Conservation (phyloP, 495 filamentous ascomycete genomes). For the Tuber brumale region DNA sequence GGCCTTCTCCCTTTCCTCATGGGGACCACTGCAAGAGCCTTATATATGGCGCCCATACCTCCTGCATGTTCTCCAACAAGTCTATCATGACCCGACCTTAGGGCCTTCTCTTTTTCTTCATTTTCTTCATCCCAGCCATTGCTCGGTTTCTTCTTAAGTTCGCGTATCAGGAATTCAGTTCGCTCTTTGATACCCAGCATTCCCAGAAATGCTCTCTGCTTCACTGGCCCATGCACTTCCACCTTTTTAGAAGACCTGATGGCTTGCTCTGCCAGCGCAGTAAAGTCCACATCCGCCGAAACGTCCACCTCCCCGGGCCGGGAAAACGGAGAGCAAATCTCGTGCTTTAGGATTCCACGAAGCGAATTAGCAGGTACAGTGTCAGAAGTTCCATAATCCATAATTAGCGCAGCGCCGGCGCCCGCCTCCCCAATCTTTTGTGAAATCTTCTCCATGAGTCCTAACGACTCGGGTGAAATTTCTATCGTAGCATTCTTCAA, state of each 20-base stretch:
- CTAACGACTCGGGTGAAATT: conserved; percentile 74
- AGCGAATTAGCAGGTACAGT: conserved; percentile 80
- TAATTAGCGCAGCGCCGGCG: conserved; percentile 78
- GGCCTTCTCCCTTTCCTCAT: conserved; percentile 69
- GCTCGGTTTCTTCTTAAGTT: conserved; percentile 35
- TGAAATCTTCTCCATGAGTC: conserved; percentile 74
- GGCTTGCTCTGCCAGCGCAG: conserved; percentile 73
- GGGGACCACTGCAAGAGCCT: conserved; percentile 83
- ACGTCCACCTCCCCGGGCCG: conserved; percentile 76
- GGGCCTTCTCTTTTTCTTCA: conserved; percentile 47
- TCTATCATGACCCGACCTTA: conserved; percentile 70
- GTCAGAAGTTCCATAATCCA: conserved; percentile 80
- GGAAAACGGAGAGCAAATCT: conserved; percentile 65
- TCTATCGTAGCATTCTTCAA: conserved; percentile 64
- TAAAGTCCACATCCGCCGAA: conserved; percentile 87
- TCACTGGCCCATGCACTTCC: conserved; percentile 87
- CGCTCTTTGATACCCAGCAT: conserved; percentile 75
- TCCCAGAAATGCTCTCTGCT: conserved; percentile 72
- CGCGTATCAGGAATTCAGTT: conserved; percentile 57
- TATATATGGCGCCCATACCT: conserved; percentile 92
- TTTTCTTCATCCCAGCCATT: conserved; percentile 2
- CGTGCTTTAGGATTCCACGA: conserved; percentile 73
- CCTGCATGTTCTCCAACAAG: conserved; percentile 68
- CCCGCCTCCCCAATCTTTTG: conserved; percentile 71
- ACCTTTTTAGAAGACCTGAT: conserved; percentile 64